A percentile compares a stretch with the other conserved stretches of the same genome.
Conservation (phyloP, 768 basidiomycete genomes). For the Pleurotus citrinopileatus region DNA sequence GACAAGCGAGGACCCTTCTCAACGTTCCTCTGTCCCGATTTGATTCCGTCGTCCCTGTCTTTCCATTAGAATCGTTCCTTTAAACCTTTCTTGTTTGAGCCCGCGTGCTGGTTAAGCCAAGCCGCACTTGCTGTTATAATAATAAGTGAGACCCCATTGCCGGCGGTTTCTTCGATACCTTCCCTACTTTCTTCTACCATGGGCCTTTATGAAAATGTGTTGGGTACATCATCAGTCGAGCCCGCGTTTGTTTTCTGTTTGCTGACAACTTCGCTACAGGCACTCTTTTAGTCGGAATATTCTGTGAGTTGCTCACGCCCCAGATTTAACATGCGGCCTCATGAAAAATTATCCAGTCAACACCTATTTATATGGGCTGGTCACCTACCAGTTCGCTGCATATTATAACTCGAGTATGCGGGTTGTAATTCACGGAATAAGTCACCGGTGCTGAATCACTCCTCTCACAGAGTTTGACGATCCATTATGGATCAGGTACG, state of each 20-base stretch:
- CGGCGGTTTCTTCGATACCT: background rate
- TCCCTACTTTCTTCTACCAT: background rate
- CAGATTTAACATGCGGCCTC: no score
- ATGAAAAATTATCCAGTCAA: slow-evolving; percentile 16
- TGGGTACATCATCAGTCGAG: no score
- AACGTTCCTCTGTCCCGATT: background rate
- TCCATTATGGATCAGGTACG: slow-evolving; percentile 10
- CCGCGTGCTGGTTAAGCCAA: background rate
- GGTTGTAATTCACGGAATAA: background rate
- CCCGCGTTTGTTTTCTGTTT: no score
- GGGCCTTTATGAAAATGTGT: background rate
- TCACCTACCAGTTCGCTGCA: slow-evolving; percentile 14
- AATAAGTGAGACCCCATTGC: background rate
- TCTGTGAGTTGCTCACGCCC: slow-evolving; percentile 12
- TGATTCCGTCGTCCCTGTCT: slow-evolving; percentile 7
- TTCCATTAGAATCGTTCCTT: slow-evolving; percentile 1
- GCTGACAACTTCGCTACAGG: no score
- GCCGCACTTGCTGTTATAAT: background rate
- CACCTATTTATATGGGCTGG: slow-evolving; percentile 17
- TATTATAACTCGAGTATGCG: slow-evolving; percentile 13
- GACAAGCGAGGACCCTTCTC: background rate
- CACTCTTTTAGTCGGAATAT: slow-evolving; percentile 20
- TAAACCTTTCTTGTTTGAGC: background rate
- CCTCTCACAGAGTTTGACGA: slow-evolving; percentile 9
- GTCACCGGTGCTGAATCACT: background rate